A percentile compares a stretch with the other conserved stretches of the same genome.
Evolutionary conservation across 345 rosid genomes (phyloP).

Genomic region (Citrus inodora): DNA sequence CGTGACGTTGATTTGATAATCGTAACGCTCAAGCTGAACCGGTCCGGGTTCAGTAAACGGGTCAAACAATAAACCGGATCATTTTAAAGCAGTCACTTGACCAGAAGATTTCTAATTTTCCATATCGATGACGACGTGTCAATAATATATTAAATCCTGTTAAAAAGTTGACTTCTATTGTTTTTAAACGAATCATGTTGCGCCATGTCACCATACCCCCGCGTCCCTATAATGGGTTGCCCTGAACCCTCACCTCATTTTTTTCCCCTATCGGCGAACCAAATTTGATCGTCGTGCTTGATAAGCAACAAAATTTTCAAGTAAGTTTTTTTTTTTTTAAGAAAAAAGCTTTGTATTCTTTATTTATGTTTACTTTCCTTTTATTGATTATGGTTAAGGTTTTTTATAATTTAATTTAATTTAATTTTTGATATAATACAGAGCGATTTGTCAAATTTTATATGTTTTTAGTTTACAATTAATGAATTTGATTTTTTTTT

Average conservation of each 20-base stretch:
- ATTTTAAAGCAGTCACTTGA: background rate
- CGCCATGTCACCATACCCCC: slow-evolving; percentile 19
- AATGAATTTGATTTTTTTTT: background rate
- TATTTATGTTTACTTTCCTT: background rate
- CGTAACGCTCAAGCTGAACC: background rate
- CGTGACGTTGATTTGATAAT: background rate
- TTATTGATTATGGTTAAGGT: background rate
- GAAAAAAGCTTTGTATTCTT: background rate
- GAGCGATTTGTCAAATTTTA: background rate
- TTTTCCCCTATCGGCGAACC: background rate
- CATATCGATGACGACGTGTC: slow-evolving; percentile 16
- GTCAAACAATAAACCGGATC: background rate
- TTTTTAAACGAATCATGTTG: background rate
- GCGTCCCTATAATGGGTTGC: slow-evolving; percentile 29
- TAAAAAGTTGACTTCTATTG: slow-evolving; percentile 22
- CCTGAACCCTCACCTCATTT: slow-evolving; percentile 29
- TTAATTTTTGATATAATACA: background rate
- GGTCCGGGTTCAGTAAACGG: background rate
- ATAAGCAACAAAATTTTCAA: slow-evolving; percentile 3
- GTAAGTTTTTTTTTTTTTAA: slow-evolving; percentile 15
- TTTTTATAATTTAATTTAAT: background rate
- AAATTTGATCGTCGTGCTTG: slow-evolving; percentile 19
- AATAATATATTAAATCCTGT: background rate
- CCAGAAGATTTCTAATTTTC: background rate
- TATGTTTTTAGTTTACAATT: background rate